phyloP scores from a whole-genome alignment of 176 grass and related monocot genomes.

The Triticum turgidum region DNA sequence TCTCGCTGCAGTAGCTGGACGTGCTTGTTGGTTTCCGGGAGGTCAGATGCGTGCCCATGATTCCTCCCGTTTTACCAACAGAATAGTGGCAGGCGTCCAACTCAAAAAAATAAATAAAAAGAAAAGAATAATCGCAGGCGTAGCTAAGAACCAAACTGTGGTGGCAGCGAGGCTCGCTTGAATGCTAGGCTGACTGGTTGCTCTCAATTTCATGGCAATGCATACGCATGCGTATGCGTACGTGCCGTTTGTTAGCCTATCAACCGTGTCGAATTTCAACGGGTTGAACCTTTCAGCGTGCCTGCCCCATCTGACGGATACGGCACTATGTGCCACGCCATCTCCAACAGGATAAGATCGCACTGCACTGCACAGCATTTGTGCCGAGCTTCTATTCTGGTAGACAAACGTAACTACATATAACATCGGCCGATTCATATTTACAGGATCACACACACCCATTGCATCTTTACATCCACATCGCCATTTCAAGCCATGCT shows the following conservation, averaged over 20 bases:
- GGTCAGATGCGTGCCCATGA: slow-evolving; percentile 30
- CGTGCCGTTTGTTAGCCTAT: not conserved
- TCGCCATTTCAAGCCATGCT: too few relatives aligned
- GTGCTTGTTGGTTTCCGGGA: slow-evolving; percentile 49
- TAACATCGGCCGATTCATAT: too few relatives aligned
- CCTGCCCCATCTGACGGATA: not conserved
- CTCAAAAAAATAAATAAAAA: too few relatives aligned
- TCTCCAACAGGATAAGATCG: too few relatives aligned
- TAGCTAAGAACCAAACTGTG: not conserved
- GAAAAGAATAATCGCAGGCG: not conserved
- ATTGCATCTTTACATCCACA: too few relatives aligned
- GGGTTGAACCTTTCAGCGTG: slow-evolving; percentile 15
- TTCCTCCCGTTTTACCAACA: slow-evolving; percentile 21
- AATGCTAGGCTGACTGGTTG: not conserved
- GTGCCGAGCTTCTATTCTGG: too few relatives aligned
- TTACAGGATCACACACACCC: too few relatives aligned
- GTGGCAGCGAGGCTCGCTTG: not conserved
- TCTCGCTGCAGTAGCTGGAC: not conserved
- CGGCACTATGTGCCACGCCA: too few relatives aligned
- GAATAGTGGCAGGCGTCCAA: not conserved
- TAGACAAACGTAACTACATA: too few relatives aligned
- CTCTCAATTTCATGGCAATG: not conserved
- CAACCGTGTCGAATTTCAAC: not conserved
- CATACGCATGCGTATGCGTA: not conserved
- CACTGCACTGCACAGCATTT: too few relatives aligned